These are phyloP conservation scores for Plasmodium berghei DNA, from an alignment of 169 alveolate species.

Conservation along the genomic window DNA sequence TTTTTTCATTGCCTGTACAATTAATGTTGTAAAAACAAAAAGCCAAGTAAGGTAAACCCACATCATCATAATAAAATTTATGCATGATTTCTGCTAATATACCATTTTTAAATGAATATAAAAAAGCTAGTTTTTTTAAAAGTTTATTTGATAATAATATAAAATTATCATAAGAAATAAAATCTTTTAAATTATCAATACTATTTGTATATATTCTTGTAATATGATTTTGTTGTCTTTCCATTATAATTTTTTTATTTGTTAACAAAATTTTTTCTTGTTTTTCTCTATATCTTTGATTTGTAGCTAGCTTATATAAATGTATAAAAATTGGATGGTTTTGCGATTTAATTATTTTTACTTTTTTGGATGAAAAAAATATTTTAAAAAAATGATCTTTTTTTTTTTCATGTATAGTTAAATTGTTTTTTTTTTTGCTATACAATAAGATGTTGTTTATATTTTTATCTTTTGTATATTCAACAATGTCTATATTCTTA, in stretches of 20 bases:
- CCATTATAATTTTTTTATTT: constrained; percentile 45
- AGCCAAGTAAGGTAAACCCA: constrained; percentile 57
- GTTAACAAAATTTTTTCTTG: constrained; percentile 62
- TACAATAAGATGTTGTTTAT: constrained; percentile 22
- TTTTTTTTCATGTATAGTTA: constrained; percentile 48
- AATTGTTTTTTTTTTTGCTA: neutral
- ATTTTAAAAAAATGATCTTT: constrained; percentile 73
- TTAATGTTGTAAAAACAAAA: constrained; percentile 55
- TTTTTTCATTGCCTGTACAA: neutral
- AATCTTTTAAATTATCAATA: constrained; percentile 54
- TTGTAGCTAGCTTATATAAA: constrained; percentile 69
- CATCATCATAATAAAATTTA: constrained; percentile 59
- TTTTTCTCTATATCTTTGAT: constrained; percentile 49
- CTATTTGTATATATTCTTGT: constrained; percentile 66
- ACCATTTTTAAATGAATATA: constrained; percentile 68
- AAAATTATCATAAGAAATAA: constrained; percentile 51
- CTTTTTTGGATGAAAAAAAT: constrained; percentile 72
- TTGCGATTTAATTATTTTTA: constrained; percentile 74
- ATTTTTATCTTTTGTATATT: constrained; percentile 28
- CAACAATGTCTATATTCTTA: neutral
- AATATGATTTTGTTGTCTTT: constrained; percentile 60
- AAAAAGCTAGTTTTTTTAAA: constrained; percentile 30
- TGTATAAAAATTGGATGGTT: constrained; percentile 73
- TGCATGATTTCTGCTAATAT: constrained; percentile 57
- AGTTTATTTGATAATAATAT: constrained; percentile 50